phyloP scores from a whole-genome alignment of 169 alveolate species.

The Miamiensis avidus region DNA sequence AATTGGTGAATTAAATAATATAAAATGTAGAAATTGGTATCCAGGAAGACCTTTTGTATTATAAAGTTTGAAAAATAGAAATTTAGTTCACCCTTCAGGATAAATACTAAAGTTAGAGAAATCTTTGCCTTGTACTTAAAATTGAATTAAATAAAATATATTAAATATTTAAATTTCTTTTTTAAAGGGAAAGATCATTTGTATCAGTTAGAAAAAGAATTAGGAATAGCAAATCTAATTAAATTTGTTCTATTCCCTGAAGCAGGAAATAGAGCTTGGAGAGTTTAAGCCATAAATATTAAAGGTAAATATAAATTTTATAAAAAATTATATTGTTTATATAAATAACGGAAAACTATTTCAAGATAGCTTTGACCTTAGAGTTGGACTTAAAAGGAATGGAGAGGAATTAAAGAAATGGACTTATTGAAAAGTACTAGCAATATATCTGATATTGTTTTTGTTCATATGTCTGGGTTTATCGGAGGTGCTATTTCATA shows the following conservation, averaged over 20 bases:
- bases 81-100: constrained; percentile 55
- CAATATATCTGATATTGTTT: constrained; percentile 48
- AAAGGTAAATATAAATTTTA: constrained; percentile 1
- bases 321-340: background rate
- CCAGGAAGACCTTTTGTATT: constrained; percentile 67
- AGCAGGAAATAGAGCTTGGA: constrained; percentile 45
- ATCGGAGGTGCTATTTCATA: constrained; percentile 71
- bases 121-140: constrained; percentile 55
- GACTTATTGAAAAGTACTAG: constrained; percentile 46
- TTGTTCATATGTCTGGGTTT: constrained; percentile 72
- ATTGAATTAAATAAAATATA: too few relatives aligned
- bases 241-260: constrained; percentile 64
- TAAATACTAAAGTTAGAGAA: constrained; percentile 32
- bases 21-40: constrained; percentile 24
- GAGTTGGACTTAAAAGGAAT: constrained; percentile 56
- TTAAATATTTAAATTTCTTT: too few relatives aligned
- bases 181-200: constrained; percentile 55
- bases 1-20: background rate
- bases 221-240: constrained; percentile 32
- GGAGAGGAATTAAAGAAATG: constrained; percentile 71
- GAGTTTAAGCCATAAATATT: constrained; percentile 53
- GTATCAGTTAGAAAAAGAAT: constrained; percentile 53
- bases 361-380: constrained; percentile 43
- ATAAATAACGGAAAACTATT: background rate
- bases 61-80: constrained; percentile 48